Conservation (phyloP, 805 yeast species). For the Wickerhamomyces mucosus region DNA sequence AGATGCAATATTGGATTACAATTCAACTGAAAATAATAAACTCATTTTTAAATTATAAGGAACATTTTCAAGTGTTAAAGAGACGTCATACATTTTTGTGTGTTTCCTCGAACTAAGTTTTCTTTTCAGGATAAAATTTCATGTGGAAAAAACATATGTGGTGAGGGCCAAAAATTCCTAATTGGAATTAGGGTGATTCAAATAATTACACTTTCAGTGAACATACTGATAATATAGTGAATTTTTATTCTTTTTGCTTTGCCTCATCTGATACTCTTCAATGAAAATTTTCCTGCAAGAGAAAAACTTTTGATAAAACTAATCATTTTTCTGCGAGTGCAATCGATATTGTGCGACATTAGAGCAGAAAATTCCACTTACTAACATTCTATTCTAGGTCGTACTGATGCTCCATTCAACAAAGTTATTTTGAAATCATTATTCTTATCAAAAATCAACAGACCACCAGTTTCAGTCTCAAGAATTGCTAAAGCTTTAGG, state of each 20-base stretch:
- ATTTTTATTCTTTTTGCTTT: not conserved
- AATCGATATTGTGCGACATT: constrained; percentile 26
- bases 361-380: constrained; percentile 39
- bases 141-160: no score
- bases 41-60: no score
- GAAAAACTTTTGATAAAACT: not conserved
- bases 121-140: no score
- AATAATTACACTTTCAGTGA: constrained; percentile 16
- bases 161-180: not conserved
- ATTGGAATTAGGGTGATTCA: no score
- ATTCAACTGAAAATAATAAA: not conserved
- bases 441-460: constrained; percentile 97
- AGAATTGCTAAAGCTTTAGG: constrained; percentile 78
- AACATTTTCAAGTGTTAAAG: no score
- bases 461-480: constrained; percentile 97
- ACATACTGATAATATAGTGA: constrained; percentile 14
- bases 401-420: constrained; percentile 99
- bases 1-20: not conserved
- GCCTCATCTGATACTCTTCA: constrained; percentile 1
- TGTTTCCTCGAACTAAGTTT: no score
- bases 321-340: constrained; percentile 30
- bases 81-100: no score
- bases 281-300: not conserved
- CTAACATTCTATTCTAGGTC: constrained; percentile 51
- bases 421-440: constrained; percentile 88